These are phyloP conservation scores for Helminthosporium solani DNA, from an alignment of 2,329 filamentous ascomycete genomes.

Conservation along the genomic window DNA sequence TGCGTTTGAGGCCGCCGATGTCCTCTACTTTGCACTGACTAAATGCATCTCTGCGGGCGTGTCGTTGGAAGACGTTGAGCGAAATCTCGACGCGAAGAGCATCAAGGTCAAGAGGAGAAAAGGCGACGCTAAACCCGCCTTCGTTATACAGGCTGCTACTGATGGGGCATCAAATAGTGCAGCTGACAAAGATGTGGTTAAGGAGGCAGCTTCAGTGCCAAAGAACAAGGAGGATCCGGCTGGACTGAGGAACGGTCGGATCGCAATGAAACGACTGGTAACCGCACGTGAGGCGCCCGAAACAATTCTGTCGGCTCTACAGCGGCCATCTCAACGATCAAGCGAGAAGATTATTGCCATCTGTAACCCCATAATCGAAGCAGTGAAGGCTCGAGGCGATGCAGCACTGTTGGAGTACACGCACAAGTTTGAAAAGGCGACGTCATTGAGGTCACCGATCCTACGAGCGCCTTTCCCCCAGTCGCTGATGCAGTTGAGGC, in stretches of 20 bases:
- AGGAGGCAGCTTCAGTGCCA: conserved; percentile 55
- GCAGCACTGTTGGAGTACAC: conserved; percentile 88
- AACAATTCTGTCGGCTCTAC: conserved; percentile 72
- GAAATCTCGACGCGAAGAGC: conserved; percentile 89
- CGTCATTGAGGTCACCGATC: conserved; percentile 83
- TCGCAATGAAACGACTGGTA: conserved; percentile 80
- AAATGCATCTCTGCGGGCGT: conserved; percentile 86
- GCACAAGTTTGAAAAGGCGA: conserved; percentile 97
- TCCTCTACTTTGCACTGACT: conserved; percentile 93
- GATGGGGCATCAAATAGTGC: conserved; percentile 21
- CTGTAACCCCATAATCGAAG: conserved; percentile 86
- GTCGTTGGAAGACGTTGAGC: conserved; percentile 83
- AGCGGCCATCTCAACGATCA: conserved; percentile 89
- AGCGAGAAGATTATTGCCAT: conserved; percentile 92
- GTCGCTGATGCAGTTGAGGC: conserved; percentile 78
- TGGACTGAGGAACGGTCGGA: conserved; percentile 57
- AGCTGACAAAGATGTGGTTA: conserved; percentile 45
- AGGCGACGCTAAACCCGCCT: conserved; percentile 92
- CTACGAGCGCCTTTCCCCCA: conserved; percentile 84
- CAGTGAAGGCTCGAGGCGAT: conserved; percentile 81
- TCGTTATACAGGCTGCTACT: conserved; percentile 72
- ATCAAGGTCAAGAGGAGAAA: conserved; percentile 91
- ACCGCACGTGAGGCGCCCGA: conserved; percentile 63
- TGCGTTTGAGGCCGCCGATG: conserved; percentile 90
- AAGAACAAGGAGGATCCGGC: conserved; percentile 55